phyloP scores from a whole-genome alignment of 768 basidiomycete species.

The Ephemerocybe angulata region DNA sequence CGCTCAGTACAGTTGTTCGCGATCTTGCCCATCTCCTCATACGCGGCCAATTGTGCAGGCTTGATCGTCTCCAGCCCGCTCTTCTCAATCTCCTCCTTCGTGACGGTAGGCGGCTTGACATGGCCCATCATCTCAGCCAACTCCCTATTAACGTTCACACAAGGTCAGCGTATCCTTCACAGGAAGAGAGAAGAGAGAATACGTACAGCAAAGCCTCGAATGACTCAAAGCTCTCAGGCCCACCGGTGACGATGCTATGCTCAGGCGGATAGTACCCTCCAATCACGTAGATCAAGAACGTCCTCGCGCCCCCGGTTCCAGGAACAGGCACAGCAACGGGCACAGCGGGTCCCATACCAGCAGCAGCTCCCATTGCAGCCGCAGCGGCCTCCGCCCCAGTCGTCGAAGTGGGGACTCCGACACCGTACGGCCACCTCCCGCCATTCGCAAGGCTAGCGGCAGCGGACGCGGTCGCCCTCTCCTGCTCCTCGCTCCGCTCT shows the following conservation, averaged over 20 bases:
- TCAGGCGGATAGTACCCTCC: conserved; percentile 92
- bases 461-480: too few relatives aligned
- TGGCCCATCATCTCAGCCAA: conserved; percentile 82
- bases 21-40: conserved; percentile 61
- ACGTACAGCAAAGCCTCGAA: conserved; percentile 76
- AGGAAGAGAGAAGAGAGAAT: conserved; percentile 8
- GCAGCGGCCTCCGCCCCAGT: not conserved
- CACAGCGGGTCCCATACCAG: conserved; percentile 4
- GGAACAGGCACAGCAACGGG: conserved; percentile 12
- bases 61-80: conserved; percentile 78
- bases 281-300: conserved; percentile 89
- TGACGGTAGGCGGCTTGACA: conserved; percentile 77
- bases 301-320: conserved; percentile 47
- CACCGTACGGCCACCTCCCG: too few relatives aligned
- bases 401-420: too few relatives aligned
- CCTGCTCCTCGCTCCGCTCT: too few relatives aligned
- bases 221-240: conserved; percentile 64
- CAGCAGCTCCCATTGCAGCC: not conserved
- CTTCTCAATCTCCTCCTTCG: conserved; percentile 81
- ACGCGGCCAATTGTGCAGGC: conserved; percentile 45
- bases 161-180: conserved; percentile 4
- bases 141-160: conserved; percentile 48
- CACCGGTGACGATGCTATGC: conserved; percentile 84
- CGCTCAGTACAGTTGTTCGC: conserved; percentile 76
- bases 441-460: too few relatives aligned